Conservation (phyloP, 2,329 filamentous ascomycete species). For the Trichoderma sp. region DNA sequence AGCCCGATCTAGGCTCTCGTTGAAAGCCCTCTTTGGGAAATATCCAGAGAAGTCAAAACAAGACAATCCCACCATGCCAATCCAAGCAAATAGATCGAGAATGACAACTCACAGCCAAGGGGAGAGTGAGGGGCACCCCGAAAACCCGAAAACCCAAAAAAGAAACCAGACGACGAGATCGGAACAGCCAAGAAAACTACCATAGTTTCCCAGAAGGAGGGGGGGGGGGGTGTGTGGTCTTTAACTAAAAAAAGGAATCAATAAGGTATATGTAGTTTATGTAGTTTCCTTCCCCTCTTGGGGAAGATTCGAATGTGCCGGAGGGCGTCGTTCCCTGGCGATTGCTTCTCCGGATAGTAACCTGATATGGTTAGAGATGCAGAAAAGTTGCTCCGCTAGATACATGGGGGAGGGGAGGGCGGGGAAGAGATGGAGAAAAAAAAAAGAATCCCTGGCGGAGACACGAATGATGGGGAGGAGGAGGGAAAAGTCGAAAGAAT, state of each 20-base stretch:
- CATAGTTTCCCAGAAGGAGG: not conserved
- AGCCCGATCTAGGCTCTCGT: not conserved
- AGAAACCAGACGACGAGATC: not conserved
- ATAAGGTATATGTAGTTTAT: not conserved
- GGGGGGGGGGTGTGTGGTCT: too few species aligned
- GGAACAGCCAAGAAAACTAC: not conserved
- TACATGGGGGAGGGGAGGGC: not conserved
- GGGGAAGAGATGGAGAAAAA: not conserved
- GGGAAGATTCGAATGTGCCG: not conserved
- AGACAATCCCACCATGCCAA: not conserved
- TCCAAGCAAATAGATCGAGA: constrained; percentile 13
- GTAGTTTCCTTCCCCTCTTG: not conserved
- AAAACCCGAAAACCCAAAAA: not conserved
- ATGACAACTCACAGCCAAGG: not conserved
- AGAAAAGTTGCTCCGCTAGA: not conserved
- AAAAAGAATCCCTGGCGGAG: not conserved
- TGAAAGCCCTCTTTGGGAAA: not conserved
- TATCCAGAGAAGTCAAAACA: not conserved
- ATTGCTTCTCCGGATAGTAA: constrained; percentile 10
- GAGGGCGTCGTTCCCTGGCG: not conserved
- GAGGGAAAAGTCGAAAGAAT: too few species aligned
- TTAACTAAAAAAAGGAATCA: not conserved
- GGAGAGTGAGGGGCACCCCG: too few species aligned
- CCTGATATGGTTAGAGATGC: constrained; percentile 9
- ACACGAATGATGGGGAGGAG: not conserved